Conservation (phyloP, 495 filamentous ascomycete genomes). For the Cercophora scortea region DNA sequence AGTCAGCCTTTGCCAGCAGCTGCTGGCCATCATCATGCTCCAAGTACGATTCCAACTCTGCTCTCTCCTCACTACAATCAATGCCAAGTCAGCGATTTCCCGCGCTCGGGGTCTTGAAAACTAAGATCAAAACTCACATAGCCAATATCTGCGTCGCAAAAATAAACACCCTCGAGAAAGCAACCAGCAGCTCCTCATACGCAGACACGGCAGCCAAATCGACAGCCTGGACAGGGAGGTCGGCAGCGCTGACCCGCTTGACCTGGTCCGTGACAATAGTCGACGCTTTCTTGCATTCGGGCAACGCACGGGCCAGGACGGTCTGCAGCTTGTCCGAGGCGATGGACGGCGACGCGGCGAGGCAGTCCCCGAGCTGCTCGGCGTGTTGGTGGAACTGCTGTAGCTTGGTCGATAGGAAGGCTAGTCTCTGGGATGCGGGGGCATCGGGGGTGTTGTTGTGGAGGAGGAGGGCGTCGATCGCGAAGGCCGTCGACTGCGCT, state of each 20-base stretch:
- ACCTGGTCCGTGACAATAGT: background rate
- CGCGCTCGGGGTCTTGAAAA: no score
- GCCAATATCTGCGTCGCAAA: constrained; percentile 1
- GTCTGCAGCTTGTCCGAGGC: background rate
- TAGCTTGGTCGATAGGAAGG: constrained; percentile 1
- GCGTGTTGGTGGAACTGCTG: constrained; percentile 4
- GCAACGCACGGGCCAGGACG: background rate
- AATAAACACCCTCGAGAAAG: background rate
- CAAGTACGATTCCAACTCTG: background rate
- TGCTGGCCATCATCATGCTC: background rate
- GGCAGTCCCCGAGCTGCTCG: background rate
- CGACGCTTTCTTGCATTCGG: background rate
- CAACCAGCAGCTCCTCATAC: background rate
- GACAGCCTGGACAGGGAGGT: background rate
- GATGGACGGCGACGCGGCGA: background rate
- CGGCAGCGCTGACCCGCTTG: background rate
- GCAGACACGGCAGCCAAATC: background rate
- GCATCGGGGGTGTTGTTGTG: background rate
- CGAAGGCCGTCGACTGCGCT: background rate
- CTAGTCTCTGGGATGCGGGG: background rate
- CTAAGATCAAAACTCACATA: background rate
- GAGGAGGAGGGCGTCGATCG: constrained; percentile 1
- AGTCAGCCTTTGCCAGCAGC: background rate
- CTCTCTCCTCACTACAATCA: background rate
- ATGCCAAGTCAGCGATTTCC: background rate